Percentiles rank a stretch among this genome's conserved stretches.
These are phyloP conservation scores for Ogataea kodamae DNA, from an alignment of 805 yeast genomes.

Conservation along the genomic window DNA sequence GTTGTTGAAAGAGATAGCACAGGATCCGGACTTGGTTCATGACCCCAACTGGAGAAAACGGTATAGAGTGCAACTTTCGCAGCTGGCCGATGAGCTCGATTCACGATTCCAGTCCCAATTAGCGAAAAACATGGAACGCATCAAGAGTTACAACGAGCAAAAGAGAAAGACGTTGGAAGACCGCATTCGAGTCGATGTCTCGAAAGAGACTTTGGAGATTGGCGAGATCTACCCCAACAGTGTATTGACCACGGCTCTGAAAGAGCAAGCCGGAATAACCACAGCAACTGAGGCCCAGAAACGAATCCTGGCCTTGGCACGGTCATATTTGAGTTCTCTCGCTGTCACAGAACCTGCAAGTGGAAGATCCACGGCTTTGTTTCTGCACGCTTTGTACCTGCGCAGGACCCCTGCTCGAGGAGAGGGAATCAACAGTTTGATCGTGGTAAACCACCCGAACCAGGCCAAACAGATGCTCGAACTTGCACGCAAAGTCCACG, in stretches of 20 bases:
- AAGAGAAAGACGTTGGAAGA: slow-evolving; percentile 18
- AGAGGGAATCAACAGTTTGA: slow-evolving; percentile 28
- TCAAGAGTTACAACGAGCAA: slow-evolving; percentile 26
- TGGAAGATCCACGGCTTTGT: slow-evolving; percentile 30
- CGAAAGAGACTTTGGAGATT: slow-evolving; percentile 17
- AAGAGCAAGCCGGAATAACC: slow-evolving; percentile 14
- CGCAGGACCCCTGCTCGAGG: slow-evolving; percentile 25
- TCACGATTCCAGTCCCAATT: slow-evolving; percentile 22
- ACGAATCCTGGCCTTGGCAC: slow-evolving; percentile 26
- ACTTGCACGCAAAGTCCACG: slow-evolving; percentile 13
- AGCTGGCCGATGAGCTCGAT: slow-evolving; percentile 19
- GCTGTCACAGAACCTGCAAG: slow-evolving; percentile 32
- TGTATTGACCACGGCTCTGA: slow-evolving; percentile 16
- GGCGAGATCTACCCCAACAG: slow-evolving; percentile 19
- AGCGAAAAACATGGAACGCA: slow-evolving; percentile 20
- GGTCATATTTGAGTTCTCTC: slow-evolving; percentile 28
- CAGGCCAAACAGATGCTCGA: slow-evolving; percentile 26
- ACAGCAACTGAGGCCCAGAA: slow-evolving; percentile 31
- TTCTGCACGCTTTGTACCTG: slow-evolving; percentile 27
- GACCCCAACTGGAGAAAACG: slow-evolving; percentile 19
- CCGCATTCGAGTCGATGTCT: slow-evolving; percentile 23
- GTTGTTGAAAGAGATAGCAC: slow-evolving; percentile 7
- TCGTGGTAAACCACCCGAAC: slow-evolving; percentile 30
- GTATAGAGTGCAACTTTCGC: slow-evolving; percentile 19
- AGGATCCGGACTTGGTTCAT: slow-evolving; percentile 4